Percentiles rank a stretch among this genome's conserved stretches.
These are phyloP conservation scores for Penicillium antarcticum DNA, from an alignment of 495 filamentous ascomycete genomes.

Conservation along the genomic window DNA sequence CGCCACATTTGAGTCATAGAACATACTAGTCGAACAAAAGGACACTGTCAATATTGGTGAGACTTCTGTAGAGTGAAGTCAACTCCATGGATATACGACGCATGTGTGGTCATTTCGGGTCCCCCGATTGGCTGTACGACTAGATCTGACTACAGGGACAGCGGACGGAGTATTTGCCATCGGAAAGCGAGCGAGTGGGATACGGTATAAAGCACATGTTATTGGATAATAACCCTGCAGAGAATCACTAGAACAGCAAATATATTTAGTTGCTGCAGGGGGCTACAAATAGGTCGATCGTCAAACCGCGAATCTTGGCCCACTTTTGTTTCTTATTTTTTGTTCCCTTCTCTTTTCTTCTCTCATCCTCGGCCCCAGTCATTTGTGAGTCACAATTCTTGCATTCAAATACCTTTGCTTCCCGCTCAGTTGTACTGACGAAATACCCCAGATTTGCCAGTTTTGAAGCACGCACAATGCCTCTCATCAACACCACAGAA, in stretches of 20 bases:
- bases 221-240: too few relatives aligned
- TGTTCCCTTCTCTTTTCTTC: background rate
- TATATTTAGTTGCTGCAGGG: too few relatives aligned
- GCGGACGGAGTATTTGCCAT: too few relatives aligned
- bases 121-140: background rate
- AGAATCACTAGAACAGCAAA: too few relatives aligned
- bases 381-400: slow-evolving; percentile 2
- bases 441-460: background rate
- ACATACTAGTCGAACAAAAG: too few relatives aligned
- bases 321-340: slow-evolving; percentile 8
- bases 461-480: slow-evolving; percentile 30
- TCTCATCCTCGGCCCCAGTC: background rate
- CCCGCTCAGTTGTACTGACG: background rate
- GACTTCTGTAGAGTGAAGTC: too few relatives aligned
- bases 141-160: background rate
- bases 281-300: background rate
- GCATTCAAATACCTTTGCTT: background rate
- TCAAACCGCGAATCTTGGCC: slow-evolving; percentile 1
- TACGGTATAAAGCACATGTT: background rate
- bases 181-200: too few relatives aligned
- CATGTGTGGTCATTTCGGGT: background rate
- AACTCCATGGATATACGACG: background rate
- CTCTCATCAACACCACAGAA: slow-evolving; percentile 46
- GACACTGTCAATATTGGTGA: too few relatives aligned
- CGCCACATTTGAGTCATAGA: too few relatives aligned